A percentile compares a stretch with the other conserved stretches of the same genome.
Conservation (phyloP, 2,329 filamentous ascomycete species). For the Lizonia empirigonia region DNA sequence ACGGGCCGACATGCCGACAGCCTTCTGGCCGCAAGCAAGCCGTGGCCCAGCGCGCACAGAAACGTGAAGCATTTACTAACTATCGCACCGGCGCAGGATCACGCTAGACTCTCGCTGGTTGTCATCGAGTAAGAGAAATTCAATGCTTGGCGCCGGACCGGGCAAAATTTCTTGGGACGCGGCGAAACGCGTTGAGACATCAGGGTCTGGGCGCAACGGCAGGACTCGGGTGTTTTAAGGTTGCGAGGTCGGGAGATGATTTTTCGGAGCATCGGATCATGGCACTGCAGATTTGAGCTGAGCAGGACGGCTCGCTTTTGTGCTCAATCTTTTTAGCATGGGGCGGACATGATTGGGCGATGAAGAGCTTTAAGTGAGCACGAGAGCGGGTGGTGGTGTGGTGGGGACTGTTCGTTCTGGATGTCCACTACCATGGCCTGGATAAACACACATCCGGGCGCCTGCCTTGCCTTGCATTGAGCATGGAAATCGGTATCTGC, state of each 20-base stretch:
- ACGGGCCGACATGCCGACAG: slow-evolving; percentile 2
- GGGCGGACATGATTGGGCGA: neutral
- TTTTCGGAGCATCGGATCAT: too few species aligned
- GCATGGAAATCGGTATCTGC: too few species aligned
- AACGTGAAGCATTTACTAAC: too few species aligned
- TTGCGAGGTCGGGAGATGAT: neutral
- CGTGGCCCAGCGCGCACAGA: neutral
- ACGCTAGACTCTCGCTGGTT: neutral
- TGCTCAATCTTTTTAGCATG: too few species aligned
- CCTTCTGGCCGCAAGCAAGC: too few species aligned
- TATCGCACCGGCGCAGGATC: slow-evolving; percentile 6
- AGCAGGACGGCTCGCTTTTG: too few species aligned
- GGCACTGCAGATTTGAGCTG: too few species aligned
- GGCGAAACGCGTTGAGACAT: slow-evolving; percentile 13
- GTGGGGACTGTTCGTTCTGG: too few species aligned
- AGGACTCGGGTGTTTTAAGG: slow-evolving; percentile 1
- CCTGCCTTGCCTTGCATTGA: too few species aligned
- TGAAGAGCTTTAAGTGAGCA: too few species aligned
- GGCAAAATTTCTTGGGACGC: neutral
- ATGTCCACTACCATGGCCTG: too few species aligned
- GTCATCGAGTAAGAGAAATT: slow-evolving; percentile 17
- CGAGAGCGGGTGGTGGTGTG: too few species aligned
- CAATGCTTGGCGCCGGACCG: neutral
- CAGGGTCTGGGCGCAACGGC: slow-evolving; percentile 4
- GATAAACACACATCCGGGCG: neutral